Evolutionary conservation across 2,329 filamentous ascomycete genomes (phyloP), one percentile per base, ranked within the genome.

Genomic region (Spiromastix sp.): DNA sequence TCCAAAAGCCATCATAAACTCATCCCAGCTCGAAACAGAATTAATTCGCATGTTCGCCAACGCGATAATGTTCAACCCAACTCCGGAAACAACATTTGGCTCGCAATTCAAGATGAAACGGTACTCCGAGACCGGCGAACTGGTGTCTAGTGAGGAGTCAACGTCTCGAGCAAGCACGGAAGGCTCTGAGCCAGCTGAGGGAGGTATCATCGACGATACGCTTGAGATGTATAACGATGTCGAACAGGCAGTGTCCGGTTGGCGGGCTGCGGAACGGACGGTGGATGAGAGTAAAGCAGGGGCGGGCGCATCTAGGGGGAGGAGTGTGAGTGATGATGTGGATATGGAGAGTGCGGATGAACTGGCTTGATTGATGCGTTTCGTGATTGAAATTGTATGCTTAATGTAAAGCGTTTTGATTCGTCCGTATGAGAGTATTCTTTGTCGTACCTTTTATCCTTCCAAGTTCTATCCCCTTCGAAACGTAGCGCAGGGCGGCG

Each of bases 1-100:
- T 2, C 89, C 91, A 0, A 84, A 79, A 48, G 85, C 79, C 13
- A 94, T 96, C 48, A 84, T 96, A 58, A 96, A 96, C 58, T 87
- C 83, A 33, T 77, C 81, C 1, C 91, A 96, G 56, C 70, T 96
- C 11, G 89, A 96, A 59, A 85, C 86, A 46, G 89, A 96, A 56
- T 67, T 96, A 8, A 85, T 93, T 48, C 83, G 93, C 49, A 95
- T 96, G 84, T 94, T 96, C 57, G 85, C 86, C 46, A 96, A 96
- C 51, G 89, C 91, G 12, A 82, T 95, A 59, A 96, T 98, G 91
- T 98, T 94, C 67, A 96, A 96, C 49, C 79, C 83, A 0, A 85
- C 93, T 42, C 78, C 81, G 0, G 69, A 82, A 45, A 74, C 79
- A 17, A 81, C 81, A 0, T 76, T 81, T 7, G 80, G 80, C 0